These are phyloP conservation scores for Phyllosticta capitalensis DNA, from an alignment of 2,329 filamentous ascomycete genomes.

Conservation along the genomic window DNA sequence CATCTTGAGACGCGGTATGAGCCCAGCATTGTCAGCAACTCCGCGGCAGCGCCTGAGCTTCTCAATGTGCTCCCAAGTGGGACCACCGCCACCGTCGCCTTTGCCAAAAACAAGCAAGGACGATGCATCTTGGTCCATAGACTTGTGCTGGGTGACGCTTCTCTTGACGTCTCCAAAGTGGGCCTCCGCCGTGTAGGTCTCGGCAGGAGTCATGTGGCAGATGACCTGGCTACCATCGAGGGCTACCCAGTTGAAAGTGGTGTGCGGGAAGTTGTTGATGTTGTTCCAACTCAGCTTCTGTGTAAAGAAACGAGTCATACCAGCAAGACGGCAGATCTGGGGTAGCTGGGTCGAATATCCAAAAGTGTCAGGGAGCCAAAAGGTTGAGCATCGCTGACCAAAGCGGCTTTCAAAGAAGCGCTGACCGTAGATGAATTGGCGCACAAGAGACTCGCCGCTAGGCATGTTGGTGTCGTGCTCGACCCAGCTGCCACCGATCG, in stretches of 20 bases:
- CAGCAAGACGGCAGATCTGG: conserved; percentile 85
- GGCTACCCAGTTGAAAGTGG: conserved; percentile 97
- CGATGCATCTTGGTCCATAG: conserved; percentile 82
- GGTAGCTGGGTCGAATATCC: conserved; percentile 93
- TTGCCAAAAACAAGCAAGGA: conserved; percentile 93
- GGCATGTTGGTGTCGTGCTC: conserved; percentile 98
- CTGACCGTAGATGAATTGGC: conserved; percentile 93
- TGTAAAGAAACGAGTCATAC: conserved; percentile 93
- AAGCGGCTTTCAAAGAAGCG: conserved; percentile 91
- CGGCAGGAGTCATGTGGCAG: conserved; percentile 92
- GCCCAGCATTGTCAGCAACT: conserved; percentile 75
- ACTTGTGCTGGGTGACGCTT: conserved; percentile 88
- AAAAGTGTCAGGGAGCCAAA: conserved; percentile 98
- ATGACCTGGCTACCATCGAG: conserved; percentile 93
- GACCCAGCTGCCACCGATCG: conserved; percentile 96
- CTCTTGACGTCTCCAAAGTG: conserved; percentile 90
- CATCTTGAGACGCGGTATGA: conserved; percentile 79
- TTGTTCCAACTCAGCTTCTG: conserved; percentile 99
- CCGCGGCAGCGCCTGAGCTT: conserved; percentile 89
- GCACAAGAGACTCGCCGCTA: conserved; percentile 83
- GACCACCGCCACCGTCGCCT: conserved; percentile 90
- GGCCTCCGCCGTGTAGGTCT: conserved; percentile 91
- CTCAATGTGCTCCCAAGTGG: conserved; percentile 87
- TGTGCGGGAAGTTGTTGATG: conserved; percentile 98
- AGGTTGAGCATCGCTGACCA: conserved; percentile 77